Base-by-base conservation (phyloP, 495 filamentous ascomycete species). In the Aspergillus ellipticus region DNA sequence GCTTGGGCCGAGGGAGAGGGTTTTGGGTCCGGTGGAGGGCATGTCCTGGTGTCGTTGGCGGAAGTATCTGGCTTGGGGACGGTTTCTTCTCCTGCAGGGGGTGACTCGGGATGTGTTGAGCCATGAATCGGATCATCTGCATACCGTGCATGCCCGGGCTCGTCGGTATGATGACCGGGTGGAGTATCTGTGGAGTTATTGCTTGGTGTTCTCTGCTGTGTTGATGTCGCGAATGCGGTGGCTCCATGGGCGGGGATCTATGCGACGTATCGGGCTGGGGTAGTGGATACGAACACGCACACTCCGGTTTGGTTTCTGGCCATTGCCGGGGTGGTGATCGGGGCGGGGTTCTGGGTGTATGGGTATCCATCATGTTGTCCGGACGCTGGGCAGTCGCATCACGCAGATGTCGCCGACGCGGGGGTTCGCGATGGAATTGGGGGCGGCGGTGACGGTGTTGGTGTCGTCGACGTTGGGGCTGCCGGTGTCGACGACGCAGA, bases 281-380 rank as follows among this genome's bases (percentile, higher is more conserved):
- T 41, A 0, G 67, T 80, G 5, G 66, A 73, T 42, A 66, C 63
- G 2, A 64, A 83, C 55, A 64, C 81, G 1, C 68, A 76, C 2
- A 84, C 86, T 0, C 85, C 85, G n/a, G 52, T 83, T 47, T 90
- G 87, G 87, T 79, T 85, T 67, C 74, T 89, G 2, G 79, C 75
- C 19, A 80, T 87, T 54, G 82, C 81, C 10, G 85, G 76, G 61
- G 61, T 77, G 24, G 67, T 71, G 10, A 73, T 89, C 16, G 78
- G 83, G 41, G 70, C 83, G 52, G 87, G 87, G 7, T 74, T 89
- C 59, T 87, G 84, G 80, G 83, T 84, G 61, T 90, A 84, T 59
- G 87, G 87, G 17, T 89, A 84, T 71, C 77, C n/a, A n/a, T n/a
- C n/a, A 89, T 56, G 87, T 90, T 67, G 86, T 90, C 72, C 72